Evolutionary conservation across 495 filamentous ascomycete species (phyloP), one percentile per base, ranked within the genome.

Genomic region (Penicillium silybi): DNA sequence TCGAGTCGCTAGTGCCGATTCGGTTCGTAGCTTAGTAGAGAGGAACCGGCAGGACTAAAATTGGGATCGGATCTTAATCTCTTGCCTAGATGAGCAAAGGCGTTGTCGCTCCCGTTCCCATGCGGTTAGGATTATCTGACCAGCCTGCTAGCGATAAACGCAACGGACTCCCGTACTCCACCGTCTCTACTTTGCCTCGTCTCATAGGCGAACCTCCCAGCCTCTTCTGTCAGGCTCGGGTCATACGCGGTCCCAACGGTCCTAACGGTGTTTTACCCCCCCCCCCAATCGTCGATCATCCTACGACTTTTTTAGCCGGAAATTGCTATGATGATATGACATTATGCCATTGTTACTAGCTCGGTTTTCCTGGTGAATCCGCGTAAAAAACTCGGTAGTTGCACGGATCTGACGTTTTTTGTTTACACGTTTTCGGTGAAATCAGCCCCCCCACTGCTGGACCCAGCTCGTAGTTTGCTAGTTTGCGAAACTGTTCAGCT

Each of bases 41-140:
- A 52, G n/a, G 50, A 41, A 17, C 18, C 23, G 29, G 26, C 7
- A 50, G 46, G 25, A 46, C 49, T 52, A 60, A 64, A 66, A 67
- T 65, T 67, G 56, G 55, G 62, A 70, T 68, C 64, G 52, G 50
- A 62, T 62, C 55, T 58, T 59, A 56, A 56, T 55, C 59, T 68
- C 66, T 71, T 68, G 47, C 70, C 66, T 48, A 20, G 48, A 63
- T 52, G n/a, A 62, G 69, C 48, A 49, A 56, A 56, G 41, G 58
- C 44, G 52, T 25, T 54, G 67, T 54, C 54, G 54, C 53, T 67
- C 64, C 34, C 52, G 57, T 54, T 54, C 62, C 26, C 46, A 64
- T 62, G 48, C 17, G 57, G 61, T 50, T 50, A 59, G 58, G 49
- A 66, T 64, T 66, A 64, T 67, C 58, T 64, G 63, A 67, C 66